Base-by-base conservation (phyloP, 1,139 yeast genomes). In the Suhomyces maxii region DNA sequence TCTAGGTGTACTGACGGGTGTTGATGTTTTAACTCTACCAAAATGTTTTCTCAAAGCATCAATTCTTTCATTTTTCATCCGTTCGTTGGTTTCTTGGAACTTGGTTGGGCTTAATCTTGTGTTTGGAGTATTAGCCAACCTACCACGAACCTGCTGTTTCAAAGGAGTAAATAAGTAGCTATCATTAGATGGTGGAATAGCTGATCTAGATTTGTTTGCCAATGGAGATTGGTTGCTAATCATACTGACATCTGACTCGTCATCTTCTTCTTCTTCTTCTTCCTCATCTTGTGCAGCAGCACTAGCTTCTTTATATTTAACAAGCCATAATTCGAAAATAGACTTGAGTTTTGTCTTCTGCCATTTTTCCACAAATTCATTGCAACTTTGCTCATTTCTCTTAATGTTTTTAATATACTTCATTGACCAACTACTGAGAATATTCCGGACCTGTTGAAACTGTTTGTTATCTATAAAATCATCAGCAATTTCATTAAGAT, bases 341-440 rank as follows among this genome's bases (percentile, higher is more conserved):
- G 71, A 58, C 40, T 61, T 61, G 37, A 61, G 40, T 39, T 64
- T 59, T 8, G 64, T 56, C 7, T 53, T 47, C 38, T 69, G 64
- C 73, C 74, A 70, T 45, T 71, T 63, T 26, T 60, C 61, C 8
- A 60, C 53, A 46, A 73, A 73, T 40, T 68, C 54, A 11, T 67
- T 70, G 53, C 71, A 70, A 31, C 70, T 65, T 44, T 71, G 76
- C 39, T 68, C 63, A 49, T 71, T 68, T 39, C 76, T 55, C 13
- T 60, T 59, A 8, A 68, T 60, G 26, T 57, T 57, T 51, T 69
- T 71, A 41, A 69, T 65, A 43, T 64, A 63, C 41, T 64, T 67
- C 69, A 72, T 68, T 1, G 71, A 64, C 79, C 79, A 74, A 11
- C 54, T 59, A 35, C 71, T 60, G n/a, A 73, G 52, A 4, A 59